These are phyloP conservation scores for Rhazya stricta DNA, from an alignment of 257 asterid genomes.

Conservation along the genomic window DNA sequence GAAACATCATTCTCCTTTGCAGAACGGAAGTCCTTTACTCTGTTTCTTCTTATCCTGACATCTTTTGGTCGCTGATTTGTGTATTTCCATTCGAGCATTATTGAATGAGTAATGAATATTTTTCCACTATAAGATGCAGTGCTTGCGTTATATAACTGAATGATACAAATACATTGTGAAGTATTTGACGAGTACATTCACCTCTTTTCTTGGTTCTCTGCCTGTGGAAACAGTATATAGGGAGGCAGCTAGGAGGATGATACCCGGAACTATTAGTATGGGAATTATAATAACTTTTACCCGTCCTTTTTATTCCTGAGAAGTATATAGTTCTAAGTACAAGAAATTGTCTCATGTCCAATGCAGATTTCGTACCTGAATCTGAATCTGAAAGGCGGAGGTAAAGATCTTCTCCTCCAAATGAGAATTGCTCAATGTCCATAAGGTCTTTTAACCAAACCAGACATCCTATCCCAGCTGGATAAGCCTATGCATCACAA, in stretches of 20 bases:
- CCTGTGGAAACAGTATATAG: conserved; percentile 10
- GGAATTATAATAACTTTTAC: conserved; percentile 11
- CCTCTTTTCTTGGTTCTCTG: conserved; percentile 11
- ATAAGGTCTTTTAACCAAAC: conserved; percentile 24
- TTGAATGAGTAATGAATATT: too few species aligned
- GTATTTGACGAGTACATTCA: background rate
- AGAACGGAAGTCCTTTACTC: background rate
- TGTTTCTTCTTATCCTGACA: background rate
- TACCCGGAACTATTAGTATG: background rate
- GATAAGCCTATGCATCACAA: conserved; percentile 33
- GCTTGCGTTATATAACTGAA: background rate
- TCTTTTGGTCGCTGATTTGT: too few species aligned
- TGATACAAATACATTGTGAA: background rate
- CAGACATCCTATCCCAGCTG: conserved; percentile 29
- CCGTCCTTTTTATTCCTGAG: conserved; percentile 14
- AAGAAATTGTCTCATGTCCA: background rate
- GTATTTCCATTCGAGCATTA: background rate
- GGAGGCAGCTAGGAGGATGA: conserved; percentile 2
- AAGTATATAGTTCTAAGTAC: background rate
- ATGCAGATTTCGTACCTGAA: conserved; percentile 11
- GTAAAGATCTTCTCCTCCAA: conserved; percentile 20
- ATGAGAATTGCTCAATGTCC: conserved; percentile 25
- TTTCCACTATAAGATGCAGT: background rate
- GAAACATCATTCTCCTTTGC: background rate
- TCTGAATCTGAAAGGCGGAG: conserved; percentile 25